Conservation (phyloP, 2,329 filamentous ascomycete genomes). For the Pyrenophora seminiperda region DNA sequence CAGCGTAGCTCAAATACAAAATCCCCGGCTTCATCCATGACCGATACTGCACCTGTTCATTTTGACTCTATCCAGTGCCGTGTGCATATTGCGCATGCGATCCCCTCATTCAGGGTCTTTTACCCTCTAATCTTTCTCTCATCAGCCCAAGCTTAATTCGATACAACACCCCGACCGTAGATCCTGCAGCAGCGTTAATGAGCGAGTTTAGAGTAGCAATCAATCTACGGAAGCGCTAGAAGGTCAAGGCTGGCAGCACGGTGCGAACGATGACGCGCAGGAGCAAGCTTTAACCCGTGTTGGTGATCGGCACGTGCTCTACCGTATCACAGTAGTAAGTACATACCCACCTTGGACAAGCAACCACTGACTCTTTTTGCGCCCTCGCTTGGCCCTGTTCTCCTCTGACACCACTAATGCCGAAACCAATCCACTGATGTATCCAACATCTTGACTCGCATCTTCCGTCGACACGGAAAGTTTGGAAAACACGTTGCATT, state of each 20-base stretch:
- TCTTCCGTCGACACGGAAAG: too few species aligned
- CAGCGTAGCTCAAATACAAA: conserved; percentile 3
- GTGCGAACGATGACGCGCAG: conserved; percentile 19
- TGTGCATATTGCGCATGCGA: conserved; percentile 5
- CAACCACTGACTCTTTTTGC: too few species aligned
- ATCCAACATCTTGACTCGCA: background rate
- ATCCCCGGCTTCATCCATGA: background rate
- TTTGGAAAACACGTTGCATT: background rate
- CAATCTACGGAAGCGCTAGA: conserved; percentile 21
- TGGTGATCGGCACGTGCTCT: conserved; percentile 1
- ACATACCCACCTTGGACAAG: background rate
- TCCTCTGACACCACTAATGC: background rate
- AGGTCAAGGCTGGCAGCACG: conserved; percentile 12
- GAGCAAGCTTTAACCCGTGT: conserved; percentile 1
- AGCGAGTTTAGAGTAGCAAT: conserved; percentile 10
- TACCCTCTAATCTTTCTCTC: conserved; percentile 11
- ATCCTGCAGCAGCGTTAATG: conserved; percentile 21
- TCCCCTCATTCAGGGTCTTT: conserved; percentile 6
- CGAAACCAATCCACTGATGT: background rate
- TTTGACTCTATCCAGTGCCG: conserved; percentile 8
- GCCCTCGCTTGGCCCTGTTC: background rate
- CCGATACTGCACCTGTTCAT: conserved; percentile 7
- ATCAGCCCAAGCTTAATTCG: conserved; percentile 13
- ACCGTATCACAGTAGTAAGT: too few species aligned
- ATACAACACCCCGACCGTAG: conserved; percentile 22